Base-by-base conservation (phyloP, 257 asterid species). In the Lantana camara region DNA sequence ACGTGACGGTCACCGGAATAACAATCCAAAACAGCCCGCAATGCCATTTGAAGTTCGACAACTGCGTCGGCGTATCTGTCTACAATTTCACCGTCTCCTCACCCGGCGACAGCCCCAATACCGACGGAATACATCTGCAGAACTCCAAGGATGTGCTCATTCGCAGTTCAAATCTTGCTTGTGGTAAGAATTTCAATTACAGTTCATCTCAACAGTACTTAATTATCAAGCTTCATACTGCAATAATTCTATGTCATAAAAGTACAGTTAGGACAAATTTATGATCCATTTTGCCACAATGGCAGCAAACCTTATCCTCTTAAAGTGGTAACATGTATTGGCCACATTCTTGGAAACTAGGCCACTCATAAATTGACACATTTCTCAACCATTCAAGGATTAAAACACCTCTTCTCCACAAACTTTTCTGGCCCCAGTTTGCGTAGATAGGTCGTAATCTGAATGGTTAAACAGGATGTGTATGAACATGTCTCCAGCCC, bases 51-150 rank as follows among this genome's bases (percentile, higher is more conserved):
- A 93, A 93, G 67, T 87, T 93, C 30, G 97, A 93, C 57, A 81
- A 82, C 19, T 90, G 97, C 72, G 47, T 70, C 15, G 97, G 95
- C n/a, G 96, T 90, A 19, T 59, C 73, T 14, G 99, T 90, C 10
- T 75, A 77, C 85, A 81, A 86, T 71, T 75, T 93, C 48, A 81
- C 72, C 0, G 83, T 70, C 27, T 75, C 82, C 8, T 93, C 99
- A 9, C 99, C 99, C 0, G 95, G 95, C 1, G 80, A 85, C 63
- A 93, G 99, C 63, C 99, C 97, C 15, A 93, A 93, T 50, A 93
- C 99, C 0, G 97, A 93, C 13, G 99, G 99, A 34, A 93, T 93
- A 48, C 99, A 93, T 65, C 72, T 93, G 21, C 95, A 88, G 72
- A 88, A 93, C 80, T 87, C 99, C 47, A 85, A 81, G 71, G 95